Evolutionary conservation across 495 filamentous ascomycete species (phyloP), one percentile per base, ranked within the genome.

Genomic region (Rhizodiscina lignyota): DNA sequence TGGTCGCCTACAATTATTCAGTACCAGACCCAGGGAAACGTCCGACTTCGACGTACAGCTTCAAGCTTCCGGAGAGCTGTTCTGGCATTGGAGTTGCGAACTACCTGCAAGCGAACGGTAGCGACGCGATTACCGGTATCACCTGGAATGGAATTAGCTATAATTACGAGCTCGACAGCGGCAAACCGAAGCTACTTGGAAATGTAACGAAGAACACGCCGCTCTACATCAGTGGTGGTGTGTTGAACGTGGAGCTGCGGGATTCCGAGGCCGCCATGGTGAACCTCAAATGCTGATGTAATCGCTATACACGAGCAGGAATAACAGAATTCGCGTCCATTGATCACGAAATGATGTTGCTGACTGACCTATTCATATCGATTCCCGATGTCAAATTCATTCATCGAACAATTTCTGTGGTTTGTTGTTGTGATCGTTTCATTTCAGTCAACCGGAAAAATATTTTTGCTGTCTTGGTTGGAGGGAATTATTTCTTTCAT

Each of bases 121-220:
- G 49, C 21, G 56, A 59, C 30, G 41, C 40, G 11, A 34, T 35
- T 1, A n/a, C 13, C 27, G 43, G 43, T 34, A 54, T 50, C 4
- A 55, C 51, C 11, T 61, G 41, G 37, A 54, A 54, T 34, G 56
- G 58, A 10, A 37, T 56, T 29, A 37, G 40, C 26, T 61, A 46
- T 41, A 18, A 32, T 13, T 27, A 13, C 8, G 24, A 27, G 24
- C 24, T 27, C 8, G 24, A 27, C 24, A 13, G 13, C 8, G 24
- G 24, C 8, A 27, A 13, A 13, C 24, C 24, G 24, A 13, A 8
- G 24, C 8, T 27, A 13, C 8, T 27, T 27, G 24, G 24, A 13
- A 27, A 27, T 27, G 24, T 13, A 13, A 27, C 24, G 24, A 27
- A 13, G 24, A 13, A 27, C 13, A 13, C 8, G 24, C 24, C 8